Percentiles rank a stretch among this genome's conserved stretches.
Evolutionary conservation across 2,329 filamentous ascomycete genomes (phyloP).

Genomic region (Dactylellina cionopaga): DNA sequence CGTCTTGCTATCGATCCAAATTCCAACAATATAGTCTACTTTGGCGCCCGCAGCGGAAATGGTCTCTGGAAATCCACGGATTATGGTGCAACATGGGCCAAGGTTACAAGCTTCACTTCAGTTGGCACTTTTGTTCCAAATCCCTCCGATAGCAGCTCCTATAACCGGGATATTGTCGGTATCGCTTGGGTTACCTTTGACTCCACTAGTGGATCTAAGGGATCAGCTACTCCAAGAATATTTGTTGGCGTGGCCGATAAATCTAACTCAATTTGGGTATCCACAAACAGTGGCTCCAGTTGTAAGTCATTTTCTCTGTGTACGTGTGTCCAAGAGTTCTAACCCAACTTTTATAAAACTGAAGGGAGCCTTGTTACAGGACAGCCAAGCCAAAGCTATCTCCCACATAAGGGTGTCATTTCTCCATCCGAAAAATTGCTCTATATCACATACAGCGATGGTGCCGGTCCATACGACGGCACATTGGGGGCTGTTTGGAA

Average conservation of each 20-base stretch:
- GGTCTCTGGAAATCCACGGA: slow-evolving; percentile 70
- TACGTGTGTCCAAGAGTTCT: not conserved
- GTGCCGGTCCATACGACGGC: slow-evolving; percentile 69
- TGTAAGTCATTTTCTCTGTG: slow-evolving; percentile 58
- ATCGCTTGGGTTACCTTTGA: slow-evolving; percentile 68
- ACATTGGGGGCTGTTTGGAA: slow-evolving; percentile 67
- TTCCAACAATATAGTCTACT: slow-evolving; percentile 69
- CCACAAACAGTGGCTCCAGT: slow-evolving; percentile 67
- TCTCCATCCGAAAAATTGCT: slow-evolving; percentile 66
- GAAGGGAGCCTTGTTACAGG: slow-evolving; percentile 63
- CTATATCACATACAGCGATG: slow-evolving; percentile 69
- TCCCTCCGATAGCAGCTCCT: slow-evolving; percentile 63
- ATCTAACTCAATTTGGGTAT: slow-evolving; percentile 66
- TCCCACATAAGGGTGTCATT: slow-evolving; percentile 68
- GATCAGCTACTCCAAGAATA: slow-evolving; percentile 67
- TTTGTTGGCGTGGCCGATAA: slow-evolving; percentile 68
- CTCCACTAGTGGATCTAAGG: slow-evolving; percentile 63
- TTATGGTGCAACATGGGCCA: slow-evolving; percentile 66
- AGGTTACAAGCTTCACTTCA: slow-evolving; percentile 67
- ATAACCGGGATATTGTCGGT: slow-evolving; percentile 65
- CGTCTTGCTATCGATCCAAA: slow-evolving; percentile 69
- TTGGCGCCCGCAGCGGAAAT: slow-evolving; percentile 69
- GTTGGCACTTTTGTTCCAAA: slow-evolving; percentile 66
- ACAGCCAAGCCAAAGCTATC: slow-evolving; percentile 64
- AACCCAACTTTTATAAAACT: not conserved